Percentiles rank a stretch among this genome's conserved stretches.
Conservation (phyloP, 768 basidiomycete species). For the Calocera viscosa region DNA sequence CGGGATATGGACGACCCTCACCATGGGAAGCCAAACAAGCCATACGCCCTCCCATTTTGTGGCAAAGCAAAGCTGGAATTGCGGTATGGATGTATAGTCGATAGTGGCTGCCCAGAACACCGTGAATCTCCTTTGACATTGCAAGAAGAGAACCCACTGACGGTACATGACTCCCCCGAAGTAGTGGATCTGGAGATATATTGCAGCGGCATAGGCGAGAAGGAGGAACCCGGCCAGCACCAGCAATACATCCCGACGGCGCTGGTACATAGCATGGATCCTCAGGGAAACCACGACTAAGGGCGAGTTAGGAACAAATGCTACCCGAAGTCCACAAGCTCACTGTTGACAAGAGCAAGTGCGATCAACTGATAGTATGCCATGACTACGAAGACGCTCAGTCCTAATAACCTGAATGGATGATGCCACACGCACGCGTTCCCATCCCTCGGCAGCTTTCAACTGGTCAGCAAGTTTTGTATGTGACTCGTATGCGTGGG, state of each 20-base stretch:
- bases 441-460: not conserved
- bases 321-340: not conserved
- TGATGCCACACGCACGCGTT: not conserved
- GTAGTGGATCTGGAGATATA: not conserved
- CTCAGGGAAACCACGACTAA: not conserved
- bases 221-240: not conserved
- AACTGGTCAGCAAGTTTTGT: not conserved
- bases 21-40: not conserved
- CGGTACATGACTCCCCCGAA: not conserved
- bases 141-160: not conserved
- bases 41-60: not conserved
- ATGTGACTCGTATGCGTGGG: not conserved
- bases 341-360: not conserved
- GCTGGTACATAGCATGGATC: not conserved
- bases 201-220: not conserved
- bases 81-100: not conserved
- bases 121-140: too few relatives aligned
- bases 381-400: not conserved
- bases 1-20: not conserved
- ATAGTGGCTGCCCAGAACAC: not conserved
- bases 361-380: not conserved
- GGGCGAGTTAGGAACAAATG: not conserved
- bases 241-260: not conserved
- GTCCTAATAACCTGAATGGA: not conserved
- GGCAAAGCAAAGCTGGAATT: not conserved